Base-by-base conservation (phyloP, 192 early-diverging fungal species). In the Globomyces pollinis-pini region DNA sequence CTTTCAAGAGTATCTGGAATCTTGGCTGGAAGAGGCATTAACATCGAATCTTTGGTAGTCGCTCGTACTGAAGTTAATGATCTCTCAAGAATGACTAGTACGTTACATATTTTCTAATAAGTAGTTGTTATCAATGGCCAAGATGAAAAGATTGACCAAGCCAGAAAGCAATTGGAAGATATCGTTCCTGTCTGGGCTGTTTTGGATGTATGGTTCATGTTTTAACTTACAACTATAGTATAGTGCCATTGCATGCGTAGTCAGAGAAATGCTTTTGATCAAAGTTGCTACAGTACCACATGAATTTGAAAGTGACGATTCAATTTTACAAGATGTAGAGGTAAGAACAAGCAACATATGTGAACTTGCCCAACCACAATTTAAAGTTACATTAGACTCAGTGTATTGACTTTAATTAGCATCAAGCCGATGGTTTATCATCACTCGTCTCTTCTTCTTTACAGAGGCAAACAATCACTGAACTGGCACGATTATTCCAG, bases 171-270 rank as follows among this genome's bases (percentile, higher is more conserved):
- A 81, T 74, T 98, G 52, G 93, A 95, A 71, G 93, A 98, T 69
- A 68, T 96, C 72, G 92, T 98, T 21, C 94, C 93, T 20, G 89
- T 99, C 12, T 97, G 92, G 91, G 94, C 94, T 24, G 94, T 97
- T 35, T 74, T 99, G 61, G 94, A 99, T n/a, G n/a, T n/a, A n/a
- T n/a, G n/a, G n/a, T n/a, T n/a, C n/a, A n/a, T n/a, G n/a, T n/a
- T n/a, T n/a, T n/a, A n/a, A n/a, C n/a, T n/a, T n/a, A n/a, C n/a
- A n/a, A n/a, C n/a, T n/a, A n/a, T n/a, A n/a, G 70, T 97, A 96
- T 80, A 90, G 92, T 15, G 78, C 87, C 58, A 87, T 87, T 31
- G 81, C 75, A 44, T 80, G 91, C 38, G 85, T 99, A 29, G 88
- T 97, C 74, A 83, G 96, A 45, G 96, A 99, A 75, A 70, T 96